phyloP scores from a whole-genome alignment of 768 basidiomycete genomes.

The Suillus ampliporus region DNA sequence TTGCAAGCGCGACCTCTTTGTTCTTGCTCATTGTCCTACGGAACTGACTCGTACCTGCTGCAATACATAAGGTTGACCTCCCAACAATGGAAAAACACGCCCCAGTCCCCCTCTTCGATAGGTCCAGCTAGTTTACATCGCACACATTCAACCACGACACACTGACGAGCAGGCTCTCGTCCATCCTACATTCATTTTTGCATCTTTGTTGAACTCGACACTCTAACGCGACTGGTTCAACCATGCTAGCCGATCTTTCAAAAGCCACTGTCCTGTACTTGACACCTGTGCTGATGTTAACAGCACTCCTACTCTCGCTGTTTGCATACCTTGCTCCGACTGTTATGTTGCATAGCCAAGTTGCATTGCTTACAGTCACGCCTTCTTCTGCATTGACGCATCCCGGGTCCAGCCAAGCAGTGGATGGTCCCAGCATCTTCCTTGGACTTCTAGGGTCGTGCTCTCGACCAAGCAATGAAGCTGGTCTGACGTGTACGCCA shows the following conservation, averaged over 20 bases:
- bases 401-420: constrained; percentile 32
- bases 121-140: not conserved
- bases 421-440: constrained; percentile 74
- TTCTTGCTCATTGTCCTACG: constrained; percentile 3
- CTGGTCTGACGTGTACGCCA: constrained; percentile 57
- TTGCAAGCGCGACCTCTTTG: constrained; percentile 8
- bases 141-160: not conserved
- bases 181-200: constrained; percentile 1
- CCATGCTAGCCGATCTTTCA: constrained; percentile 75
- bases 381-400: constrained; percentile 55
- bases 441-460: constrained; percentile 79
- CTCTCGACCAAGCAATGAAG: constrained; percentile 53
- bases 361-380: constrained; percentile 67
- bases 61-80: constrained; percentile 4
- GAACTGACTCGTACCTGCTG: not conserved
- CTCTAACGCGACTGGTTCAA: constrained; percentile 11
- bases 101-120: not conserved
- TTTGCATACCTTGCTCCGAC: constrained; percentile 74
- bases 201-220: not conserved
- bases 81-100: not conserved
- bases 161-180: constrained; percentile 12
- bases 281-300: constrained; percentile 67
- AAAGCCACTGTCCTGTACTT: constrained; percentile 73
- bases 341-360: constrained; percentile 61
- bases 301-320: constrained; percentile 67